Base-by-base conservation (phyloP, 257 asterid genomes). In the Fraxinus americana region DNA sequence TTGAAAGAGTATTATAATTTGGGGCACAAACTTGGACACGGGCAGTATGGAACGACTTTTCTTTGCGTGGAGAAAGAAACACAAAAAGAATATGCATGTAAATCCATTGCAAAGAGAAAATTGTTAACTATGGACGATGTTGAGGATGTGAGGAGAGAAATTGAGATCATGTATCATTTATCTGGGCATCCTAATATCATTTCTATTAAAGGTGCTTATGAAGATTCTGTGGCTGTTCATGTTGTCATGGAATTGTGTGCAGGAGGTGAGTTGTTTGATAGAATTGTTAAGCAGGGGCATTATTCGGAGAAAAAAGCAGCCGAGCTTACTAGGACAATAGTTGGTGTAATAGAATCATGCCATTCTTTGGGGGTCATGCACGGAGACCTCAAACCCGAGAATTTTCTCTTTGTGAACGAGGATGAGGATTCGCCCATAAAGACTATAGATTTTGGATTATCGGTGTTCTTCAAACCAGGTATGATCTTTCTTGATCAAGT, bases 361-460 rank as follows among this genome's bases (percentile, higher is more conserved):
- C 77, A 73, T 73, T 73, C 77, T 16, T 30, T 73, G 48, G 77
- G 77, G 5, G 77, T 73, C n/a, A 73, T 52, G 68, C 77, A 73
- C 48, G 68, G 77, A 5, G 77, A 73, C 17, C 77, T 73, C 68
- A 73, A 63, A 27, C 69, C 69, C 19, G 69, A 63, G 35, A 25
- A 23, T 4, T 63, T 63, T 63, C 69, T 63, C 14, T 73, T 73
- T 25, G 63, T 27, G 6, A 73, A 73, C 2, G 69, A 30, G 77
- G 45, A 21, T 13, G 77, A 73, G 7, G 77, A 73, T 50, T 73
- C 77, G 16, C 77, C 77, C 17, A 25, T 73, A 29, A 73, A 73
- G 48, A 30, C 77, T n/a, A 73, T 73, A 14, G 77, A 73, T 25
- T 73, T 73, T 54, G 77, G 77, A 12, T 63, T 63, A 25, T 63